Base-by-base conservation (phyloP, 805 yeast species). In the Suhomyces prunicola region DNA sequence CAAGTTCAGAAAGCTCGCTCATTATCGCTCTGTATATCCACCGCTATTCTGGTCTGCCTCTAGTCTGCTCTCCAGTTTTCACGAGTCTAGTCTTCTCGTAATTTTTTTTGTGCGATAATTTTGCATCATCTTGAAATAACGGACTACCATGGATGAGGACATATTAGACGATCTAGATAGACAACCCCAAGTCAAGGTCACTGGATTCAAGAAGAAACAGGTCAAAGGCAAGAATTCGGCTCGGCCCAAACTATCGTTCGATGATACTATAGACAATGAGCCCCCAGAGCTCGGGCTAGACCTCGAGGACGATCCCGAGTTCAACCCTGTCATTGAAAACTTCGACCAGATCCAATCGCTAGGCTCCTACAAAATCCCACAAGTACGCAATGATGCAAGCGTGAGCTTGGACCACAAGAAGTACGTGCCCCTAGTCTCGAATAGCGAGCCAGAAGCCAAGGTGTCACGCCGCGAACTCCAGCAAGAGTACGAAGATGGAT, bases 1-100 rank as follows among this genome's bases (percentile, higher is more conserved):
- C 90, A 46, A 66, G 69, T 31, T 75, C 79, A 6, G 76, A 68
- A 23, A 67, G 45, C 15, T 58, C 67, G 9, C 62, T 48, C 71
- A 58, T 63, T 19, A 33, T 17, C 36, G 9, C 33, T 29, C 17
- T 33, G 7, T 31, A 3, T 6, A 8, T 5, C n/a, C 35, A 31
- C 13, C 35, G 5, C 33, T 29, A 8, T 8, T 24, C 27, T 31
- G 13, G 12, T 13, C 35, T 6, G 6, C 8, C 17, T 33, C 36
- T 33, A 33, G 7, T 33, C 36, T 6, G 15, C 12, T 29, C 31
- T 29, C 13, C 13, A 29, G 12, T 8, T 13, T 29, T 29, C 13
- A 13, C 36, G n/a, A 7, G 36, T 6, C 31, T 29, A 4, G 17
- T n/a, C 36, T 29, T 12, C 33, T 29, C 33, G 6, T 29, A 29